A percentile compares a stretch with the other conserved stretches of the same genome.
Evolutionary conservation across 2,329 filamentous ascomycete species (phyloP).

Genomic region (Colletotrichum sp.): DNA sequence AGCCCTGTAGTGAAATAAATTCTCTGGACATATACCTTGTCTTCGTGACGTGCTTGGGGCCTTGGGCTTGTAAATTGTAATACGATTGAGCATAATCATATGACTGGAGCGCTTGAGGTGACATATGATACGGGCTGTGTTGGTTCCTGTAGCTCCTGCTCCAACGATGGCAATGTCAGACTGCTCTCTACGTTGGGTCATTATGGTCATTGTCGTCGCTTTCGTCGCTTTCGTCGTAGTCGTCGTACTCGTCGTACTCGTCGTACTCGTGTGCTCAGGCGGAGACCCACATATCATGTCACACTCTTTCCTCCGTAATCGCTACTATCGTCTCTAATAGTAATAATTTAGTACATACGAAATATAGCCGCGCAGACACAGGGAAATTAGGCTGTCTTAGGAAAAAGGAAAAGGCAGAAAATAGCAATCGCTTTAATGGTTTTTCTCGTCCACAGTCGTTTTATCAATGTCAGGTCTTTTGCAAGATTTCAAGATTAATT

Average conservation of each 20-base stretch:
- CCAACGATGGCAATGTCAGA: too few species aligned
- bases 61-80: too few species aligned
- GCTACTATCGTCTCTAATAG: fast-evolving
- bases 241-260: too few species aligned
- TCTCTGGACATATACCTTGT: too few species aligned
- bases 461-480: neutral
- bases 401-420: neutral
- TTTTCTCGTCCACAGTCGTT: neutral
- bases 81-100: too few species aligned
- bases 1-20: too few species aligned
- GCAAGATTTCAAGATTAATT: neutral
- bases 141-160: too few species aligned
- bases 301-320: neutral
- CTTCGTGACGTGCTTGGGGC: too few species aligned
- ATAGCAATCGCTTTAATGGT: fast-evolving
- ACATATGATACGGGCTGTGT: too few species aligned
- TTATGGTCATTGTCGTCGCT: neutral
- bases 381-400: fast-evolving
- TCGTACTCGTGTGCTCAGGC: too few species aligned
- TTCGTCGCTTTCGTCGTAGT: neutral
- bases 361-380: neutral
- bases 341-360: fast-evolving
- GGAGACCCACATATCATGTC: fast-evolving
- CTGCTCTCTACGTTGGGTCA: too few species aligned
- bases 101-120: too few species aligned